Evolutionary conservation across 116 monocot species (phyloP).

Genomic region (Cymodocea nodosa): DNA sequence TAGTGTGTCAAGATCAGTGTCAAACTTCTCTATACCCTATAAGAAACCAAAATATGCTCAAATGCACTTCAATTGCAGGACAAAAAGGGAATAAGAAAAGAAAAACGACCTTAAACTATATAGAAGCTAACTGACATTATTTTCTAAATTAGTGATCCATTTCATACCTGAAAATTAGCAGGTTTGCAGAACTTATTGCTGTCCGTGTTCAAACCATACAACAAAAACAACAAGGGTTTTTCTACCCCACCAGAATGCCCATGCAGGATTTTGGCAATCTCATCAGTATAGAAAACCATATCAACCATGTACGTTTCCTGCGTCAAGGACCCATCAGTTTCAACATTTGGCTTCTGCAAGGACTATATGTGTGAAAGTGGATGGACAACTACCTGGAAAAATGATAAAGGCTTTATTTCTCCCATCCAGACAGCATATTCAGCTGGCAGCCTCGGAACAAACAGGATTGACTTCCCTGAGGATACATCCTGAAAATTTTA

Average conservation of each 20-base stretch:
- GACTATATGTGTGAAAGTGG: not conserved
- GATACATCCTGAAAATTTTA: not conserved
- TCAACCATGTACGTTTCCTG: constrained; percentile 91
- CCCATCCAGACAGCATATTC: constrained; percentile 99
- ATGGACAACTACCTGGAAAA: not conserved
- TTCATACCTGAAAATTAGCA: constrained; percentile 65
- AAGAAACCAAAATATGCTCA: constrained; percentile 1
- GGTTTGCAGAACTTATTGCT: constrained; percentile 83
- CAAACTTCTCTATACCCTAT: constrained; percentile 77
- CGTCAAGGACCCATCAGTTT: constrained; percentile 4
- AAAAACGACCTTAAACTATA: not conserved
- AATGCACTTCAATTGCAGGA: not conserved
- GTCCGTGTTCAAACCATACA: constrained; percentile 87
- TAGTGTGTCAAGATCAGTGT: constrained; percentile 50
- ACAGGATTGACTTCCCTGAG: constrained; percentile 32
- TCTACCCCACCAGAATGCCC: constrained; percentile 22
- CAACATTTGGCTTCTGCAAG: not conserved
- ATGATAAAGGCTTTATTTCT: constrained; percentile 7
- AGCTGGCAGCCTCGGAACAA: constrained; percentile 74
- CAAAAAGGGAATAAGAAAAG: not conserved
- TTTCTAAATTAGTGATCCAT: too few relatives aligned
- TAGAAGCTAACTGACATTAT: not conserved
- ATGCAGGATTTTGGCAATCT: constrained; percentile 52
- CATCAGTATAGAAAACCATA: constrained; percentile 78
- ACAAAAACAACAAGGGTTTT: constrained; percentile 66